These are phyloP conservation scores for Calonectria leucothoes DNA, from an alignment of 2,329 filamentous ascomycete genomes.

Conservation along the genomic window DNA sequence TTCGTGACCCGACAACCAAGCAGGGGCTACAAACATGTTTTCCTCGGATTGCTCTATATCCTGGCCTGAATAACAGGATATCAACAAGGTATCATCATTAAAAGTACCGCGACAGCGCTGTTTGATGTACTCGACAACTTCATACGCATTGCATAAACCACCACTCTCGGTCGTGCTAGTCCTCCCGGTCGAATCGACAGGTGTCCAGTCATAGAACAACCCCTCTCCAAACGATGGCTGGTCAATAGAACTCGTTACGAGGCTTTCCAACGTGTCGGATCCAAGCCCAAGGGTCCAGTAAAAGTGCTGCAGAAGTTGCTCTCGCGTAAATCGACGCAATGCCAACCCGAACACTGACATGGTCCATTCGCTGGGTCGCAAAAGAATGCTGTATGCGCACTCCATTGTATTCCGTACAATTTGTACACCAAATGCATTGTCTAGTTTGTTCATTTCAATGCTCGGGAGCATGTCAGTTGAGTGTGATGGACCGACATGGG, in stretches of 20 bases:
- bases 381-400: not conserved
- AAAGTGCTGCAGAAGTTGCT: not conserved
- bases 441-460: not conserved
- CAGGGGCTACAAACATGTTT: no score
- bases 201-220: not conserved
- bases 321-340: not conserved
- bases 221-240: not conserved
- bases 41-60: accelerated
- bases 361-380: not conserved
- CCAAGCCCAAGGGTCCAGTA: not conserved
- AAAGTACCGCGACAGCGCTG: not conserved
- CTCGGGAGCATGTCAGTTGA: no score
- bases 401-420: not conserved
- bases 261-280: not conserved
- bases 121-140: not conserved
- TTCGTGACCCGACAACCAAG: not conserved
- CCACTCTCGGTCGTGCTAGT: no score
- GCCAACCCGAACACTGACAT: not conserved
- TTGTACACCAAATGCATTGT: not conserved
- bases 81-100: not conserved
- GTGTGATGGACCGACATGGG: no score
- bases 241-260: not conserved
- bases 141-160: not conserved
- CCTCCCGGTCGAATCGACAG: not conserved
- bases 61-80: not conserved